Conservation (phyloP, 169 alveolate genomes). For the Plasmodium reichenowi region DNA sequence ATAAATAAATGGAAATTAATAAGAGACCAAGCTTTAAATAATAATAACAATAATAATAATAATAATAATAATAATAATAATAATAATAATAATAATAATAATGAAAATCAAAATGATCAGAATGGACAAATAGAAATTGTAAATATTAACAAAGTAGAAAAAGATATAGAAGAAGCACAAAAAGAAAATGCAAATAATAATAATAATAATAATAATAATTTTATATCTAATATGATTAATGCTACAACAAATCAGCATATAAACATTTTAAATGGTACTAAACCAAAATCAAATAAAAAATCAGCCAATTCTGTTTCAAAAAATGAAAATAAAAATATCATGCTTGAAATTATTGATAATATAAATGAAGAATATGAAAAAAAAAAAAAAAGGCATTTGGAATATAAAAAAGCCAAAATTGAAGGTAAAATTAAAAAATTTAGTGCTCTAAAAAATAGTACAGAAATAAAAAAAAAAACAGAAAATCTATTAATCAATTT, state of each 20-base stretch:
- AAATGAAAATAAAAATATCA: constrained; percentile 47
- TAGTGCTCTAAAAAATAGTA: constrained; percentile 49
- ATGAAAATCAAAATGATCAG: neutral
- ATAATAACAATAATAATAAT: neutral
- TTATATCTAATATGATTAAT: neutral
- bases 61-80: neutral
- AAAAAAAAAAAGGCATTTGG: constrained; percentile 68
- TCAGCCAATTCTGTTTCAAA: neutral
- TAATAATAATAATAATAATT: neutral
- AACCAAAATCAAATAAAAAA: constrained; percentile 4
- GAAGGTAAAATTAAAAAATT: constrained; percentile 71
- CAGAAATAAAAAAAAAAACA: constrained; percentile 30
- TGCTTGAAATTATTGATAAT: constrained; percentile 57
- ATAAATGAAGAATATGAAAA: constrained; percentile 69
- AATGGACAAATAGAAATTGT: neutral
- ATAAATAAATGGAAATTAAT: constrained; percentile 47
- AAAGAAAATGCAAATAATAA: neutral
- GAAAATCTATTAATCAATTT: constrained; percentile 23
- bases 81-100: neutral
- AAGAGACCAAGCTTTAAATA: constrained; percentile 39
- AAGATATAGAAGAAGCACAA: constrained; percentile 11
- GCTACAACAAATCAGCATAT: neutral
- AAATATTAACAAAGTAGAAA: neutral
- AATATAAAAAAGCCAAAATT: constrained; percentile 71
- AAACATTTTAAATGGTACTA: neutral